Conservation (phyloP, 2,329 filamentous ascomycete genomes). For the Paracoccidioides brasiliensis region DNA sequence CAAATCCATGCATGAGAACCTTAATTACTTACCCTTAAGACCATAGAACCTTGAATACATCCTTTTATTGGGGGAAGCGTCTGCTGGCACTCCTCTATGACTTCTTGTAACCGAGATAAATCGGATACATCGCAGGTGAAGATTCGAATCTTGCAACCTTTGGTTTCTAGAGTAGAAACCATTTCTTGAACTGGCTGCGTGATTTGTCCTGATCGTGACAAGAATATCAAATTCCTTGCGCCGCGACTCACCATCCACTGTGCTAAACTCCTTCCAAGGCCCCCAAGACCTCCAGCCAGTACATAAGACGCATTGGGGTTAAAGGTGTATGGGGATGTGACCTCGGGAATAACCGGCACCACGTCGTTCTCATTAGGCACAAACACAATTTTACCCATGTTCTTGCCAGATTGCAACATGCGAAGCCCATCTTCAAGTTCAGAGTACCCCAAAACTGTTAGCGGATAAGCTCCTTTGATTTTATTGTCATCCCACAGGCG, state of each 20-base stretch:
- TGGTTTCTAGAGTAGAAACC: slow-evolving; percentile 10
- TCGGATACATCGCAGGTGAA: slow-evolving; percentile 17
- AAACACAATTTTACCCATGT: slow-evolving; percentile 14
- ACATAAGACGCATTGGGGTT: slow-evolving; percentile 14
- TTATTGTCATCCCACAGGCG: slow-evolving; percentile 10
- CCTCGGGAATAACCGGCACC: slow-evolving; percentile 10
- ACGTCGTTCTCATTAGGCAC: slow-evolving; percentile 7
- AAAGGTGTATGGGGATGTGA: slow-evolving; percentile 5
- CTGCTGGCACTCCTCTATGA: slow-evolving; percentile 9
- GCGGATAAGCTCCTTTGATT: slow-evolving; percentile 11
- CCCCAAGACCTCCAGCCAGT: slow-evolving; percentile 14
- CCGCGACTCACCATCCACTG: slow-evolving; percentile 16
- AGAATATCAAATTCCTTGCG: slow-evolving; percentile 18
- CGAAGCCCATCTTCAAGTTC: slow-evolving; percentile 12
- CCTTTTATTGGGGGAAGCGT: slow-evolving; percentile 20
- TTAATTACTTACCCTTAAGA: slow-evolving; percentile 12
- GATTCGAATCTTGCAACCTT: slow-evolving; percentile 10
- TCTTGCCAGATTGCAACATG: slow-evolving; percentile 11
- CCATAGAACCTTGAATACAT: slow-evolving; percentile 22
- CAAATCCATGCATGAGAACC: background rate
- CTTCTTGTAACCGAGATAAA: slow-evolving; percentile 4
- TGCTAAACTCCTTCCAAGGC: slow-evolving; percentile 14
- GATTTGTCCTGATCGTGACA: slow-evolving; percentile 17
- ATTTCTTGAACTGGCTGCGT: slow-evolving; percentile 11
- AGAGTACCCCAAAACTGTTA: slow-evolving; percentile 9